phyloP scores from a whole-genome alignment of 1,139 yeast species.

The Zygoascus sp. region DNA sequence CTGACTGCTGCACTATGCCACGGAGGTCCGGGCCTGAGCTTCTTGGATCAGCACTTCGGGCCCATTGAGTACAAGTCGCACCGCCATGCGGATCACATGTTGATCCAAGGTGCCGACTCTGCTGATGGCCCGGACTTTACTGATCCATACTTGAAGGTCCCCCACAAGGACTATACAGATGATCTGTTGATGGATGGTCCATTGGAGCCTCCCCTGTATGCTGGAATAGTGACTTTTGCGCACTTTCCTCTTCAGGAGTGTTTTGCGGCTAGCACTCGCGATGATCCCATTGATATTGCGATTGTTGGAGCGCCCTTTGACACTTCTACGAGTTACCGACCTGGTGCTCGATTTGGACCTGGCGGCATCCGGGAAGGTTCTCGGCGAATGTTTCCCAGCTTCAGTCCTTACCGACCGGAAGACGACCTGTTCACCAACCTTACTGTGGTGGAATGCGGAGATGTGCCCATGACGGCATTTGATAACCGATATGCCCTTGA shows the following conservation, averaged over 20 bases:
- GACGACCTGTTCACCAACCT: constrained; percentile 28
- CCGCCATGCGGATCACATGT: neutral
- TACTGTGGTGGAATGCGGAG: constrained; percentile 68
- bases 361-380: constrained; percentile 68
- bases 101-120: neutral
- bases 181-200: constrained; percentile 8
- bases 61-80: constrained; percentile 7
- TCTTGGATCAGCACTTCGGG: constrained; percentile 13
- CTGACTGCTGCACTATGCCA: neutral
- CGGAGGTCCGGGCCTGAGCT: neutral
- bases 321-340: constrained; percentile 66
- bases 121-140: neutral
- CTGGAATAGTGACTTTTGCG: constrained; percentile 51
- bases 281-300: constrained; percentile 47
- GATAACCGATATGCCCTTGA: constrained; percentile 64
- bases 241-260: constrained; percentile 59
- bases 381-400: constrained; percentile 40
- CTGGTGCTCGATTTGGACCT: constrained; percentile 81
- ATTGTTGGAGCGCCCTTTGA: constrained; percentile 75
- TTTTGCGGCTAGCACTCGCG: constrained; percentile 28
- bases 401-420: constrained; percentile 11
- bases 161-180: constrained; percentile 13
- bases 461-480: constrained; percentile 77
- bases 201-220: constrained; percentile 5
- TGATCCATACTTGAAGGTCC: constrained; percentile 6